phyloP scores from a whole-genome alignment of 1,284 basidiomycete species.

The Erythrobasidium hasegawianum region DNA sequence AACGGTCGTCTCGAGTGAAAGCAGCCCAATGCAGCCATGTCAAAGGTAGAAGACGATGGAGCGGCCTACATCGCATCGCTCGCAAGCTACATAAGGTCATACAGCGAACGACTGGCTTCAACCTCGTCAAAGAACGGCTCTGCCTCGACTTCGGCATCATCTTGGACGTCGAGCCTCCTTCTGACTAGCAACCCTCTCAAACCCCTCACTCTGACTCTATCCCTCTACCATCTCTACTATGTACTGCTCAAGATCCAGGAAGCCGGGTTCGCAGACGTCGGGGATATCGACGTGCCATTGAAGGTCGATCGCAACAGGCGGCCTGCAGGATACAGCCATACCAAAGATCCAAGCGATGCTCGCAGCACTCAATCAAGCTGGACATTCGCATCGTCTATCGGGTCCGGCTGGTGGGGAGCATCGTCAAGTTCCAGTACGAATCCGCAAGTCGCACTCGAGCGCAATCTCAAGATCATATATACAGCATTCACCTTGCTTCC shows the following conservation, averaged over 20 bases:
- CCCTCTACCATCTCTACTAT: conserved; percentile 81
- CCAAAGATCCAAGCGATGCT: conserved; percentile 27
- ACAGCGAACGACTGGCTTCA: conserved; percentile 64
- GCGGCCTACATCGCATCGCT: conserved; percentile 68
- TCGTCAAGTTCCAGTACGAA: conserved; percentile 1
- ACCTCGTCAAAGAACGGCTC: conserved; percentile 51
- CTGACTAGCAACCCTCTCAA: conserved; percentile 52
- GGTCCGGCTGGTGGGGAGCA: conserved; percentile 27
- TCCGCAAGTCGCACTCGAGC: conserved; percentile 53
- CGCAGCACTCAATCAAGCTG: conserved; percentile 18
- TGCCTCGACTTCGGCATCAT: conserved; percentile 67
- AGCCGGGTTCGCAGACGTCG: conserved; percentile 62
- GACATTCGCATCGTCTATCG: conserved; percentile 50
- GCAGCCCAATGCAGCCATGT: neutral
- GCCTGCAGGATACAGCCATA: conserved; percentile 44
- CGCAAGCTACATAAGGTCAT: conserved; percentile 63
- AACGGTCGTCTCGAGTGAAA: neutral
- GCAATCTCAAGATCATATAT: conserved; percentile 77
- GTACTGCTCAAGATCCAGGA: conserved; percentile 80
- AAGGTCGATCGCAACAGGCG: conserved; percentile 63
- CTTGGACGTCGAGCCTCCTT: conserved; percentile 49
- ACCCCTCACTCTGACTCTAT: conserved; percentile 61
- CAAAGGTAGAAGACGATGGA: conserved; percentile 49
- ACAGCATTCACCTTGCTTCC: conserved; percentile 83
- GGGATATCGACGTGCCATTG: conserved; percentile 73